Percentiles rank a stretch among this genome's conserved stretches.
phyloP scores from a whole-genome alignment of 2,329 filamentous ascomycete species.

The Aspergillus persii region DNA sequence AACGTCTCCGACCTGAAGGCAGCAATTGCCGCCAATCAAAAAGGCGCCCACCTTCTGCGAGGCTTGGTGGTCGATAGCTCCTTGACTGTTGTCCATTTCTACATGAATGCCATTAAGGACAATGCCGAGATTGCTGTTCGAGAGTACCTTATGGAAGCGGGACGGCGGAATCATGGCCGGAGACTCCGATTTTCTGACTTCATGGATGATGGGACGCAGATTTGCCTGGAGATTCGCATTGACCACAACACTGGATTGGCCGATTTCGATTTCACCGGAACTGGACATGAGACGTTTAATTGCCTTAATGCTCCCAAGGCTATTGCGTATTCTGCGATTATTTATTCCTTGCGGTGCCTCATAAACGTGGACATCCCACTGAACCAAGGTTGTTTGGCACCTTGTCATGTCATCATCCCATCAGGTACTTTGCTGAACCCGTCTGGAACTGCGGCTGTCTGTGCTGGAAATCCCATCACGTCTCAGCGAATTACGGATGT shows the following conservation, averaged over 20 bases:
- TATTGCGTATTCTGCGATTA: slow-evolving; percentile 75
- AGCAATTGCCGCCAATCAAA: slow-evolving; percentile 78
- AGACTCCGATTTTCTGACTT: slow-evolving; percentile 69
- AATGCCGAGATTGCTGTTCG: slow-evolving; percentile 73
- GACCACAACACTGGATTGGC: slow-evolving; percentile 69
- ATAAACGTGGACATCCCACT: slow-evolving; percentile 76
- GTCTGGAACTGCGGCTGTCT: slow-evolving; percentile 69
- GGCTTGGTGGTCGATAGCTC: slow-evolving; percentile 70
- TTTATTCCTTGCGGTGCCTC: slow-evolving; percentile 74
- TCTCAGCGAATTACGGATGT: slow-evolving; percentile 74
- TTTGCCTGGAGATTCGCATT: slow-evolving; percentile 69
- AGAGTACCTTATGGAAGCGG: slow-evolving; percentile 66
- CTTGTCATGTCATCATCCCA: slow-evolving; percentile 69
- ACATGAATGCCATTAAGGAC: slow-evolving; percentile 75
- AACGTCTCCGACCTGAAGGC: slow-evolving; percentile 82
- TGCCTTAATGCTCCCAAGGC: slow-evolving; percentile 76
- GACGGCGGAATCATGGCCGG: slow-evolving; percentile 61
- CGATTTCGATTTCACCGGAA: slow-evolving; percentile 71
- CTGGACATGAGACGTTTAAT: slow-evolving; percentile 69
- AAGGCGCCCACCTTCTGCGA: slow-evolving; percentile 71
- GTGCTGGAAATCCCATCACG: slow-evolving; percentile 77
- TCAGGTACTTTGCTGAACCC: slow-evolving; percentile 69
- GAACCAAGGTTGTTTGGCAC: slow-evolving; percentile 76
- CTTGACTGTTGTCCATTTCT: slow-evolving; percentile 71
- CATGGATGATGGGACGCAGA: slow-evolving; percentile 82